phyloP scores from a whole-genome alignment of 2,329 filamentous ascomycete species.

The Talaromyces sp. region DNA sequence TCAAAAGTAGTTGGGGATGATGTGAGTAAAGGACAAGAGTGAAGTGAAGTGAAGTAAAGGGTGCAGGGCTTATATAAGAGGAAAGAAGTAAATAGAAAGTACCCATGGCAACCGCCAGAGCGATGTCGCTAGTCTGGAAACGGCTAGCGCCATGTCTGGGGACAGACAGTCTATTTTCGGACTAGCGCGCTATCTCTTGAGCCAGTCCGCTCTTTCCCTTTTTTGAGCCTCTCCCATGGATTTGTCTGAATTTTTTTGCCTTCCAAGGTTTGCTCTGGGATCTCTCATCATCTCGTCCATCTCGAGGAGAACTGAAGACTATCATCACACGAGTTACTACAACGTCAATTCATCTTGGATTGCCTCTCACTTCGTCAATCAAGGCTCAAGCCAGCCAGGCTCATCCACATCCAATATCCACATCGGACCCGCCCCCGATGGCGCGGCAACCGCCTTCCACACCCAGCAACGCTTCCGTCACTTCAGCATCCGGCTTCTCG shows the following conservation, averaged over 20 bases:
- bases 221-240: slow-evolving; percentile 45
- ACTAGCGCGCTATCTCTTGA: not conserved
- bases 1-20: slow-evolving; percentile 25
- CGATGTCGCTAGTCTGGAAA: slow-evolving; percentile 32
- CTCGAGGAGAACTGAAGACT: not conserved
- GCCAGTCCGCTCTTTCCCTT: slow-evolving; percentile 33
- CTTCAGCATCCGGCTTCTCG: slow-evolving; percentile 23
- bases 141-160: slow-evolving; percentile 33
- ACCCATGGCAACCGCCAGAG: slow-evolving; percentile 41
- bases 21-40: slow-evolving; percentile 23
- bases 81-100: slow-evolving; percentile 39
- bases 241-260: not conserved
- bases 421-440: slow-evolving; percentile 28
- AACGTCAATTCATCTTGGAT: not conserved
- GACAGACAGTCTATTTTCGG: not conserved
- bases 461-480: slow-evolving; percentile 26
- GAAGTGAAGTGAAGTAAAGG: slow-evolving; percentile 23
- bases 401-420: slow-evolving; percentile 13
- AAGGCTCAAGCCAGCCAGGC: not conserved
- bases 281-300: not conserved
- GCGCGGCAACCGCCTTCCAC: slow-evolving; percentile 31
- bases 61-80: slow-evolving; percentile 12
- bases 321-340: not conserved
- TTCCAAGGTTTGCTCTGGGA: not conserved
- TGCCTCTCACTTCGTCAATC: not conserved